Conservation (phyloP, 805 yeast species). For the Myxozyma lipomycoides region DNA sequence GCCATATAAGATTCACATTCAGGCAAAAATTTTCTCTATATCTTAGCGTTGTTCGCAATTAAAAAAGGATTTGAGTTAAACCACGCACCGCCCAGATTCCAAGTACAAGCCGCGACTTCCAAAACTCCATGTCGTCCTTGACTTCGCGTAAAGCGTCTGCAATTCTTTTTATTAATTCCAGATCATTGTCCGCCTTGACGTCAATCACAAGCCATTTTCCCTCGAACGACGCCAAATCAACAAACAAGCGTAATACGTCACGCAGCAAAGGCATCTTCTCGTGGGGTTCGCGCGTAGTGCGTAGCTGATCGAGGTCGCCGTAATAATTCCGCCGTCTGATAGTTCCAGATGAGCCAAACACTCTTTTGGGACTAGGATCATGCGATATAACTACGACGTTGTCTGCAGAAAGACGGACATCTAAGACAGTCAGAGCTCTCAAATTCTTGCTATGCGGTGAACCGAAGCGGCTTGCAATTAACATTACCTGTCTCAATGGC, state of each 20-base stretch:
- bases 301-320: constrained; percentile 41
- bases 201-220: constrained; percentile 24
- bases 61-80: constrained; percentile 41
- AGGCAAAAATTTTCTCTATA: constrained; percentile 13
- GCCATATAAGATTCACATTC: constrained; percentile 38
- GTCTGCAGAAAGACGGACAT: constrained; percentile 52
- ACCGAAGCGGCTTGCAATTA: too few relatives aligned
- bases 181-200: constrained; percentile 22
- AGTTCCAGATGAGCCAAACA: constrained; percentile 41
- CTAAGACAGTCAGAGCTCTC: constrained; percentile 10
- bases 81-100: constrained; percentile 53
- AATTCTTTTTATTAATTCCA: constrained; percentile 16
- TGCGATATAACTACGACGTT: constrained; percentile 54
- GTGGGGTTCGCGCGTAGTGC: constrained; percentile 34
- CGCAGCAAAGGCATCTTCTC: constrained; percentile 23
- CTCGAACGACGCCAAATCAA: constrained; percentile 7
- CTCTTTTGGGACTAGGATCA: constrained; percentile 49
- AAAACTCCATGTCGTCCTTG: constrained; percentile 42
- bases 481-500: constrained; percentile 47
- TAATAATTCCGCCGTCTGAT: constrained; percentile 41
- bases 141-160: constrained; percentile 28
- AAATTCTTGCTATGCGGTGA: too few relatives aligned
- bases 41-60: background rate
- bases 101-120: constrained; percentile 47
- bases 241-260: constrained; percentile 15